Evolutionary conservation across 352 stramenopile species (phyloP).

Genomic region (Lagenidium giganteum): DNA sequence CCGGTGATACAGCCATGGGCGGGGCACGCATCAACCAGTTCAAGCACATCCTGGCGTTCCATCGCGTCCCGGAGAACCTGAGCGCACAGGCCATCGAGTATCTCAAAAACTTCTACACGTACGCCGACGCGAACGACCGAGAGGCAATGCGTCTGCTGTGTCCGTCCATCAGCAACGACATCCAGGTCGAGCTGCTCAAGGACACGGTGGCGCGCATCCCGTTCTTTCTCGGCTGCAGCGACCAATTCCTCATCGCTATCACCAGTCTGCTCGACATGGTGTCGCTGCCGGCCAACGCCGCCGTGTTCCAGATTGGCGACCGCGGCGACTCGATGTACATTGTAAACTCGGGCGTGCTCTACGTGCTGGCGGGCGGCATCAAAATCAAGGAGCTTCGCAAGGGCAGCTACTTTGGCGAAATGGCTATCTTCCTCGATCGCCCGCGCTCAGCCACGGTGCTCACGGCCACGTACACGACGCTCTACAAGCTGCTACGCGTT

Average conservation of each 20-base stretch:
- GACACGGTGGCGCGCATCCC: constrained; percentile 42
- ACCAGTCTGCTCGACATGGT: constrained; percentile 64
- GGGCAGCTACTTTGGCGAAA: constrained; percentile 57
- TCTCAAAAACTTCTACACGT: constrained; percentile 62
- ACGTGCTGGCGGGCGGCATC: constrained; percentile 42
- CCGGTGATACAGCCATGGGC: constrained; percentile 41
- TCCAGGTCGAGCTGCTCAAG: constrained; percentile 65
- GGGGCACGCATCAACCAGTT: constrained; percentile 73
- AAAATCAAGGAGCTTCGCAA: constrained; percentile 72
- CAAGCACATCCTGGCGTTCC: constrained; percentile 62
- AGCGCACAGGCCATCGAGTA: constrained; percentile 66
- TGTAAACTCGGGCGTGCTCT: constrained; percentile 61
- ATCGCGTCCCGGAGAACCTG: constrained; percentile 47
- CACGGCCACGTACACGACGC: constrained; percentile 57
- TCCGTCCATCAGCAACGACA: constrained; percentile 64
- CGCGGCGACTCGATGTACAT: constrained; percentile 75
- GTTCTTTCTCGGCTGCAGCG: constrained; percentile 48
- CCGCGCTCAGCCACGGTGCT: constrained; percentile 48
- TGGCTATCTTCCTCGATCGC: constrained; percentile 59
- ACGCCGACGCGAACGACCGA: constrained; percentile 64
- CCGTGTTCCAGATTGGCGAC: constrained; percentile 50
- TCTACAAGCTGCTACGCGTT: constrained; percentile 65
- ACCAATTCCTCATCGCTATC: constrained; percentile 51
- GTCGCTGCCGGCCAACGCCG: constrained; percentile 46
- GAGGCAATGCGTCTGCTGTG: constrained; percentile 66